Conservation (phyloP, 1,284 basidiomycete species). For the Pyrrhoderma lamaoense region DNA sequence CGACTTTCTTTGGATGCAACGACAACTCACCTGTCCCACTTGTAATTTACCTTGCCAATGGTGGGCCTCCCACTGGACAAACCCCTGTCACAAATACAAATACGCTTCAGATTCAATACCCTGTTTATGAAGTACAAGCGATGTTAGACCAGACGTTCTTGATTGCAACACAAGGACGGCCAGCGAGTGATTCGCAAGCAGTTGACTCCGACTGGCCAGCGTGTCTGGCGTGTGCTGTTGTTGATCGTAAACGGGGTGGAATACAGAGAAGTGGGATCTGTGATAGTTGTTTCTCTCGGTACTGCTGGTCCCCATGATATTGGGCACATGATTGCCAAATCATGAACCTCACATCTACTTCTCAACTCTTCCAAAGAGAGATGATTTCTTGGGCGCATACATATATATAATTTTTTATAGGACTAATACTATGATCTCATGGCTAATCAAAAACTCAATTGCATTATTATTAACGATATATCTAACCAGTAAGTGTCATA, state of each 20-base stretch:
- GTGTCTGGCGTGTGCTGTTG: conserved; percentile 15
- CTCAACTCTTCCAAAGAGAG: too few relatives aligned
- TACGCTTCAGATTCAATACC: conserved; percentile 30
- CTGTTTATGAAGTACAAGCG: conserved; percentile 27
- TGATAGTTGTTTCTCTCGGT: conserved; percentile 7
- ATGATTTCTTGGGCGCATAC: too few relatives aligned
- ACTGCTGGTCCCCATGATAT: conserved; percentile 7
- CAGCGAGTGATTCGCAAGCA: conserved; percentile 1
- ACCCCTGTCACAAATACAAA: conserved; percentile 35
- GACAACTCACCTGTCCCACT: conserved; percentile 25
- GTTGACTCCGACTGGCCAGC: conserved; percentile 36
- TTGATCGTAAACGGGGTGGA: conserved; percentile 2
- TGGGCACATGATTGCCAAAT: too few relatives aligned
- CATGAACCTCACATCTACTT: too few relatives aligned
- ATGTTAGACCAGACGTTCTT: conserved; percentile 36
- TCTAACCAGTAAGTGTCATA: too few relatives aligned
- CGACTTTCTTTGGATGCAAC: conserved; percentile 42
- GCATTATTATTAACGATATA: too few relatives aligned
- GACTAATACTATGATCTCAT: too few relatives aligned
- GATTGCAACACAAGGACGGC: conserved; percentile 36
- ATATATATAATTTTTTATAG: too few relatives aligned
- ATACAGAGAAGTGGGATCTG: conserved; percentile 8
- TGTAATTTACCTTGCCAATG: conserved; percentile 37
- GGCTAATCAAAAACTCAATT: too few relatives aligned
- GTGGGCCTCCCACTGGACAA: conserved; percentile 35